phyloP scores from a whole-genome alignment of 1,284 basidiomycete genomes.

The Takashimella tepidaria region DNA sequence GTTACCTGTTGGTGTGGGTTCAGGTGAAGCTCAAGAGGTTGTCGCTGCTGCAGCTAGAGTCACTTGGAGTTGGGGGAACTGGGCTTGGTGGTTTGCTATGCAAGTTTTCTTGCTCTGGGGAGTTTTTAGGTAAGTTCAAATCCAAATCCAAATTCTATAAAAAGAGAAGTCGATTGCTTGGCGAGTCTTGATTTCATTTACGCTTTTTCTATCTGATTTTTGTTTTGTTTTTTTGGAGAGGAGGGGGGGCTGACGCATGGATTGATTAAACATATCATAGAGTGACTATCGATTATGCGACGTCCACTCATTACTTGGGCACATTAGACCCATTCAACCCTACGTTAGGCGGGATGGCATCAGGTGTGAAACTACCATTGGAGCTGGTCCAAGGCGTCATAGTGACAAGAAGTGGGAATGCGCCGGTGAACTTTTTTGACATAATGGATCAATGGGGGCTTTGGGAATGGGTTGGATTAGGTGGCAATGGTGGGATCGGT shows the following conservation, averaged over 20 bases:
- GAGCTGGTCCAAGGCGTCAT: constrained; percentile 15
- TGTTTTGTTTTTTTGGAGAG: too few relatives aligned
- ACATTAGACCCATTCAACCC: constrained; percentile 31
- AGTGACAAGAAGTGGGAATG: not conserved
- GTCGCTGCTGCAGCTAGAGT: constrained; percentile 7
- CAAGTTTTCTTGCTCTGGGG: constrained; percentile 37
- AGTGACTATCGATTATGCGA: constrained; percentile 39
- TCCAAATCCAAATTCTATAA: not conserved
- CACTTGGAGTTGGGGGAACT: constrained; percentile 23
- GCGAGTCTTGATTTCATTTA: too few relatives aligned
- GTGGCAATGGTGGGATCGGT: too few relatives aligned
- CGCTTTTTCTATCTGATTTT: too few relatives aligned
- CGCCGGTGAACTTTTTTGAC: constrained; percentile 33
- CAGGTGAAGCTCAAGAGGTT: constrained; percentile 6
- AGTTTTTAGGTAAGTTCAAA: constrained; percentile 32
- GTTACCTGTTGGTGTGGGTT: constrained; percentile 4
- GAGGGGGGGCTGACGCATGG: too few relatives aligned
- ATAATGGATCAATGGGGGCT: constrained; percentile 25
- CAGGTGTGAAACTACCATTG: constrained; percentile 21
- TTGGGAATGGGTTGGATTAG: constrained; percentile 12
- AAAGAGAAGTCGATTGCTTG: not conserved
- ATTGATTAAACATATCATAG: too few relatives aligned
- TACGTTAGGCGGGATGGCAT: constrained; percentile 7
- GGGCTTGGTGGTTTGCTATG: constrained; percentile 28
- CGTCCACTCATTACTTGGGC: constrained; percentile 17